Conservation (phyloP, 129 eudicot species). For the Erigeron canadensis region DNA sequence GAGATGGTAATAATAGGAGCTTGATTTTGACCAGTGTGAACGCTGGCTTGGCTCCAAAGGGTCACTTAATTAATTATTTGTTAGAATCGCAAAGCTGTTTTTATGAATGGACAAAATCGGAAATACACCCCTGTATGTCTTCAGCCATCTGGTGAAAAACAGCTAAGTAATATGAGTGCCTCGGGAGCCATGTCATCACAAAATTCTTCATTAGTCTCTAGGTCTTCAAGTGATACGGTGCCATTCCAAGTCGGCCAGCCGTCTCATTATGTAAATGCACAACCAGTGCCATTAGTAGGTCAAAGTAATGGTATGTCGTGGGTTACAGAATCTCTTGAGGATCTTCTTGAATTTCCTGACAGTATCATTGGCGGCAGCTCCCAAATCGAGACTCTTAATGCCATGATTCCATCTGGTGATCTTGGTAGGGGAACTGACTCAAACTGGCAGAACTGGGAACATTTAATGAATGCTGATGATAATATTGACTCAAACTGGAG, state of each 20-base stretch:
- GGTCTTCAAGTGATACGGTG: conserved; percentile 33
- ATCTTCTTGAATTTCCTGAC: conserved; percentile 48
- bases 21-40: conserved; percentile 12
- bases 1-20: neutral
- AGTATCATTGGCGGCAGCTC: conserved; percentile 34
- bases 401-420: conserved; percentile 37
- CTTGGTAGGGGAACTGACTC: conserved; percentile 39
- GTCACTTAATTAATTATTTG: neutral
- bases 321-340: conserved; percentile 52
- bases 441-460: conserved; percentile 68
- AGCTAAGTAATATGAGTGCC: conserved; percentile 34
- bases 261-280: conserved; percentile 28
- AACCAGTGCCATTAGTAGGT: conserved; percentile 26
- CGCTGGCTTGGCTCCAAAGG: conserved; percentile 29
- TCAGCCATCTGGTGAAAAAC: conserved; percentile 46
- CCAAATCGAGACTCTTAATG: conserved; percentile 35
- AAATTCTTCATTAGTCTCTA: conserved; percentile 39
- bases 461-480: conserved; percentile 55
- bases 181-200: conserved; percentile 47
- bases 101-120: conserved; percentile 48
- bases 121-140: conserved; percentile 41
- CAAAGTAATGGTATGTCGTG: conserved; percentile 46
- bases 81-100: conserved; percentile 11
- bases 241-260: conserved; percentile 41
- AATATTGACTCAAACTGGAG: conserved; percentile 61